Evolutionary conservation across 352 stramenopile genomes (phyloP), one percentile per base, ranked within the genome.

Genomic region (Phytopythium boreale): DNA sequence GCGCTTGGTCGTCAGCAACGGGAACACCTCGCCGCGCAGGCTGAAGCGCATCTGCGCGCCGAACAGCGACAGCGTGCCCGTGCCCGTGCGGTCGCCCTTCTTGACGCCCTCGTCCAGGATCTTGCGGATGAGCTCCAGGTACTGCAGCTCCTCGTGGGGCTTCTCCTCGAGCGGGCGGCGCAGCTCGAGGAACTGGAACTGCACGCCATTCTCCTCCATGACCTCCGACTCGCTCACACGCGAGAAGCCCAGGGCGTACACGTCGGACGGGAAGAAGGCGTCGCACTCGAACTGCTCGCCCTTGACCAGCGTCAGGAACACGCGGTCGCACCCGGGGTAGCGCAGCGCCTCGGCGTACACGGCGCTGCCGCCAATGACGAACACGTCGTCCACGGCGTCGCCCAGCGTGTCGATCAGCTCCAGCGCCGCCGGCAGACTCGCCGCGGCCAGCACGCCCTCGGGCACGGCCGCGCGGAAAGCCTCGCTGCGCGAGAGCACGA

Each of bases 21-120:
- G 98, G 64, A 99, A 97, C 11, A 87, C 82, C 44, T 96, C 89
- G 69, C 99, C 78, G 26, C 96, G 85, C 14, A 99, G 76, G 64
- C 84, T 95, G 68, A 98, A 99, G 19, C 91, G 78, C 93, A 97
- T 97, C 79, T 99, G 96, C 5, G 95, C 93, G 39, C 98, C 98
- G 91, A 99, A 99, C 19, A 98, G 89, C n/a, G 94, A 99, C 24
- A 99, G 62, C 15, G 98, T 99, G 8, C 98, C 98, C 0, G 97
- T 99, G 24, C 97, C 97, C 7, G 98, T 99, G 51, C 98, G 93
- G 80, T 99, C 98, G 41, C 86, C 97, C 51, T 98, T 93, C 37
- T 82, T 71, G 2, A 93, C 84, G 31, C 98, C 98, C 72, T 98
- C 84, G 3, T 90, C 77, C 61, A 99, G 77, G 64, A 99, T 99